Percentiles rank a stretch among this genome's conserved stretches.
Conservation (phyloP, 192 early-diverging fungal genomes). For the Mortierella alpina region DNA sequence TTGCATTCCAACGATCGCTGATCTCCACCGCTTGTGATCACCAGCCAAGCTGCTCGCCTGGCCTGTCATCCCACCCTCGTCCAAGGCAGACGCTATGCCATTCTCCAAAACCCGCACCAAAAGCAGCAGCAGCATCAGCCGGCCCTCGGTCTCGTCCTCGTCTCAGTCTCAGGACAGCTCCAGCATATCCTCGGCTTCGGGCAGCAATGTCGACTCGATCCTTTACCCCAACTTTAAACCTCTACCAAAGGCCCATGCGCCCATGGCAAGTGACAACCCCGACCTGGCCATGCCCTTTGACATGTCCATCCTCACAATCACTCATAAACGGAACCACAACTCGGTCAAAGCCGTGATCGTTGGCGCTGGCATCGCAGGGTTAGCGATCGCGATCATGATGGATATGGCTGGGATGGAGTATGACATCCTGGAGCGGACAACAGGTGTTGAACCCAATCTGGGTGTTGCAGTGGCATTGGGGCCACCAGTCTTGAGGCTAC, state of each 20-base stretch:
- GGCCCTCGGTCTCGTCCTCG: conserved; percentile 17
- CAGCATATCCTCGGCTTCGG: conserved; percentile 10
- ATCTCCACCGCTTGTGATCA: no score
- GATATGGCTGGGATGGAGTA: conserved; percentile 50
- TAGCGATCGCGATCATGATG: conserved; percentile 45
- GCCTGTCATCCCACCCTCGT: not conserved
- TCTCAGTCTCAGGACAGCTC: conserved; percentile 9
- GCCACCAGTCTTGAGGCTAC: conserved; percentile 34
- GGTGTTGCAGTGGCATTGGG: conserved; percentile 20
- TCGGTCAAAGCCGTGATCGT: conserved; percentile 51
- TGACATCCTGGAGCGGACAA: conserved; percentile 37
- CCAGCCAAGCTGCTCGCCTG: no score
- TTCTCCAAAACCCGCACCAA: not conserved
- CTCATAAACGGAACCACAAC: conserved; percentile 22
- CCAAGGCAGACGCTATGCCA: not conserved
- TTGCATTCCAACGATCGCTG: no score
- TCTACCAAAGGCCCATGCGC: conserved; percentile 25
- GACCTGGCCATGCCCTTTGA: conserved; percentile 37
- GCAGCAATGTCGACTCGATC: not conserved
- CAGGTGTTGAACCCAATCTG: conserved; percentile 16
- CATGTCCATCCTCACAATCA: conserved; percentile 46
- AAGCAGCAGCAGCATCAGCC: conserved; percentile 2
- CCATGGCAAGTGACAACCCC: conserved; percentile 19
- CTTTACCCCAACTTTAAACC: conserved; percentile 22
- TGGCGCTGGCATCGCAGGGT: conserved; percentile 48